Evolutionary conservation across 371 early-diverging fungal genomes (phyloP).

Genomic region (Mucor lusitanicus): DNA sequence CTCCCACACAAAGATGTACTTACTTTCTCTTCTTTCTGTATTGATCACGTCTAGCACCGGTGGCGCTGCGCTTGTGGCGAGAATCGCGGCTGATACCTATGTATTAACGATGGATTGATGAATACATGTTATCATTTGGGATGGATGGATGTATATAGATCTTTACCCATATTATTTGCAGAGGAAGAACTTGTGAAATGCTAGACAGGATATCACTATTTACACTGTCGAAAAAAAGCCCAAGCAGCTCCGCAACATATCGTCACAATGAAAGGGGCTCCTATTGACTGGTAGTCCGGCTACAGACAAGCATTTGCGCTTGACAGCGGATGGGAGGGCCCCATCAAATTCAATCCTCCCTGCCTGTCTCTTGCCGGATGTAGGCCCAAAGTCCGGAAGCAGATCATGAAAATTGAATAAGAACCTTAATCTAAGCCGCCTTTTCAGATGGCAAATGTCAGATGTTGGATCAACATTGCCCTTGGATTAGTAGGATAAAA

Average conservation of each 20-base stretch:
- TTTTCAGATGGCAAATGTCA: background rate
- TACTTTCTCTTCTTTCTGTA: conserved; percentile 95
- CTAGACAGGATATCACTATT: conserved; percentile 50
- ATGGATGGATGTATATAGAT: conserved; percentile 19
- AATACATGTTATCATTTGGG: conserved; percentile 5
- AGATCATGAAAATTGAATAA: background rate
- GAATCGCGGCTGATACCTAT: conserved; percentile 96
- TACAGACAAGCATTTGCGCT: background rate
- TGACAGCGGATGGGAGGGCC: background rate
- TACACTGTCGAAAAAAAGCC: background rate
- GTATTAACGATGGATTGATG: background rate
- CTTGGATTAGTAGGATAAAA: no score
- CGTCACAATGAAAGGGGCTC: background rate
- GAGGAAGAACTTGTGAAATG: conserved; percentile 46
- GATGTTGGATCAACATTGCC: background rate
- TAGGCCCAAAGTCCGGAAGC: background rate
- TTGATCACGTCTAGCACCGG: conserved; percentile 98
- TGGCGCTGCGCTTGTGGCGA: conserved; percentile 97
- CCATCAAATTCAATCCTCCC: background rate
- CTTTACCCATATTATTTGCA: conserved; percentile 30
- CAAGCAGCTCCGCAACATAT: background rate
- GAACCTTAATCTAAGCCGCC: background rate
- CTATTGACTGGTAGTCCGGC: background rate
- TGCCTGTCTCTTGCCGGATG: background rate
- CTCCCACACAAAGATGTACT: conserved; percentile 26